Percentiles rank a stretch among this genome's conserved stretches.
Evolutionary conservation across 345 rosid genomes (phyloP).

Genomic region (Cardamine resedifolia): DNA sequence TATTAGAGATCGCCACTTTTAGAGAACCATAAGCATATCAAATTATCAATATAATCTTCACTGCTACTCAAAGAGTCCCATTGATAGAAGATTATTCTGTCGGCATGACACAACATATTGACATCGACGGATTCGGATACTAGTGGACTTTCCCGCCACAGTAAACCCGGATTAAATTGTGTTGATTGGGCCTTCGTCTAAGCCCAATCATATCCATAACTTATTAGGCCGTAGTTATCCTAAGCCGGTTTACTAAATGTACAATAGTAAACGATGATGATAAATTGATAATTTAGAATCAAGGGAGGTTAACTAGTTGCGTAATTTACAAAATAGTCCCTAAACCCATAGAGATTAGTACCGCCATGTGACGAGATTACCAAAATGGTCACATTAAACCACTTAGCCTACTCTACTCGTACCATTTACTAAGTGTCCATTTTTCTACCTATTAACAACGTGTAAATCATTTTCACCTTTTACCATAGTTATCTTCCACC

Average conservation of each 20-base stretch:
- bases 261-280: background rate
- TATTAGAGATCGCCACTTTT: background rate
- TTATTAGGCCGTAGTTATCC: background rate
- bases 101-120: background rate
- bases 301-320: background rate
- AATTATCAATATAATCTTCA: background rate
- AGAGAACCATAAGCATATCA: background rate
- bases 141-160: slow-evolving; percentile 10
- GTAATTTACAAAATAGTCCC: slow-evolving; percentile 16
- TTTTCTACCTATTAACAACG: slow-evolving; percentile 1
- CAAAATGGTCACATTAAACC: slow-evolving; percentile 19
- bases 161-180: background rate
- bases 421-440: slow-evolving; percentile 15
- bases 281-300: background rate
- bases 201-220: background rate
- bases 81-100: background rate
- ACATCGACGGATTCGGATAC: background rate
- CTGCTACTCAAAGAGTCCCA: background rate
- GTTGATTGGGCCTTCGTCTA: slow-evolving; percentile 3
- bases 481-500: background rate
- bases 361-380: slow-evolving; percentile 1
- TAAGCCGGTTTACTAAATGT: background rate
- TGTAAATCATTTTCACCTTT: background rate
- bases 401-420: background rate
- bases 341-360: background rate